These are phyloP conservation scores for Entelexis paramagnoliae DNA, from an alignment of 1,139 yeast species.

Conservation along the genomic window DNA sequence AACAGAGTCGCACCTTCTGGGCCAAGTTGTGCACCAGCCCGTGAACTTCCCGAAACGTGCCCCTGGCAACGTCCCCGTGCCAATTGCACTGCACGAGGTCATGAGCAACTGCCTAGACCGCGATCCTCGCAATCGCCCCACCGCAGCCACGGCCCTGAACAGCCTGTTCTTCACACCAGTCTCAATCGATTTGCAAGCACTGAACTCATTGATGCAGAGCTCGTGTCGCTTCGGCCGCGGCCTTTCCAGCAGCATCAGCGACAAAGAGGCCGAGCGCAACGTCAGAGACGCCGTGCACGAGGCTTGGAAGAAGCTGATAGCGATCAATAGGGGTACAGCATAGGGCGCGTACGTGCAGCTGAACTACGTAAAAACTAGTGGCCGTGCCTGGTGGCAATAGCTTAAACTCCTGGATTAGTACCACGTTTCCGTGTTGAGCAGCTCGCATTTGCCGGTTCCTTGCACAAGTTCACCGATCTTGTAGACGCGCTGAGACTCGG, in stretches of 20 bases:
- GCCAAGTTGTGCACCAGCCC: conserved; percentile 34
- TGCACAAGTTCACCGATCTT: conserved; percentile 64
- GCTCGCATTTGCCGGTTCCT: conserved; percentile 51
- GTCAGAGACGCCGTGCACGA: conserved; percentile 3
- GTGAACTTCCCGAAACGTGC: conserved; percentile 60
- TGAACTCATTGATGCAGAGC: conserved; percentile 4
- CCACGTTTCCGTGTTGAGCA: conserved; percentile 50
- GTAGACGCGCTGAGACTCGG: conserved; percentile 66
- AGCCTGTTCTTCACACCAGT: conserved; percentile 62
- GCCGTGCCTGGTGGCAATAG: too few species aligned
- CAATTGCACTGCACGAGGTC: conserved; percentile 57
- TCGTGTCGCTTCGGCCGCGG: conserved; percentile 5
- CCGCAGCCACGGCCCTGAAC: conserved; percentile 52
- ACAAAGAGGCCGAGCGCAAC: background rate
- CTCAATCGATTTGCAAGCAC: conserved; percentile 45
- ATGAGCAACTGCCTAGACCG: conserved; percentile 64
- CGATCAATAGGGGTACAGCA: conserved; percentile 5
- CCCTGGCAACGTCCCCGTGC: conserved; percentile 53
- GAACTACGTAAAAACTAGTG: background rate
- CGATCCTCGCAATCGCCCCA: conserved; percentile 60
- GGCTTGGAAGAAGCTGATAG: conserved; percentile 4
- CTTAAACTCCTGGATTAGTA: conserved; percentile 36
- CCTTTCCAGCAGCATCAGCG: background rate
- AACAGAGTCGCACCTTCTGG: conserved; percentile 66
- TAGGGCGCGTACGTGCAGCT: too few species aligned